Evolutionary conservation across 2,329 filamentous ascomycete genomes (phyloP).

Genomic region (Allantophomopsis cytisporea): DNA sequence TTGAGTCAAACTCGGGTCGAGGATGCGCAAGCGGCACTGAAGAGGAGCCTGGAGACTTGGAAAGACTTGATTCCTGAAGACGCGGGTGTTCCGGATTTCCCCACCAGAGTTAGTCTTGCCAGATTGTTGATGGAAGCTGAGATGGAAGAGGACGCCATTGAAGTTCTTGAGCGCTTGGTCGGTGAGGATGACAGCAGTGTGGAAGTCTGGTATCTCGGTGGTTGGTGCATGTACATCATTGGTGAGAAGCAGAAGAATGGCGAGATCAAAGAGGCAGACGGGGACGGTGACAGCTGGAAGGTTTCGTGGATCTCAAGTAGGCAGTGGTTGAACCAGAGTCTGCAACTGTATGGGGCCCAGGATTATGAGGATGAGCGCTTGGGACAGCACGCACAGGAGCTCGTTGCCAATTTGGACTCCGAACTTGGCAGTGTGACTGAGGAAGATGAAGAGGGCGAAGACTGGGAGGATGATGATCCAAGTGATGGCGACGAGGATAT

Average conservation of each 20-base stretch:
- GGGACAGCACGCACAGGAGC: constrained; percentile 60
- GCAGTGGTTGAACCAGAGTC: constrained; percentile 70
- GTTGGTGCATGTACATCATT: constrained; percentile 77
- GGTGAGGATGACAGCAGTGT: constrained; percentile 88
- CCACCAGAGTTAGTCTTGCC: constrained; percentile 70
- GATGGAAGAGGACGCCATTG: constrained; percentile 72
- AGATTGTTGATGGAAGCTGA: constrained; percentile 82
- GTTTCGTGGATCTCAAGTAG: constrained; percentile 60
- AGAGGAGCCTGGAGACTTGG: constrained; percentile 73
- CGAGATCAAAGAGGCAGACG: constrained; percentile 17
- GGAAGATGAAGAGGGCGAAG: constrained; percentile 32
- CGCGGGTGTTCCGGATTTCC: constrained; percentile 68
- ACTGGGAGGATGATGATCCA: constrained; percentile 36
- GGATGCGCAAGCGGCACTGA: constrained; percentile 69
- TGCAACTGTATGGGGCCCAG: constrained; percentile 64
- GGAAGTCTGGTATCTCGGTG: constrained; percentile 93
- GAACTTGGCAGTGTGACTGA: constrained; percentile 50
- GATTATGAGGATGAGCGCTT: constrained; percentile 79
- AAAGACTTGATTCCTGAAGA: constrained; percentile 61
- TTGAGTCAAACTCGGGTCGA: constrained; percentile 73
- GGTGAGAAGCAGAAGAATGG: constrained; percentile 51
- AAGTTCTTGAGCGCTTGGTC: constrained; percentile 73
- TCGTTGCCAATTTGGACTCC: constrained; percentile 48
- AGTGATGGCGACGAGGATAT: constrained; percentile 34
- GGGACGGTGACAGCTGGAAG: constrained; percentile 26